A percentile compares a stretch with the other conserved stretches of the same genome.
Conservation (phyloP, 345 rosid genomes). For the Brassica cretica region DNA sequence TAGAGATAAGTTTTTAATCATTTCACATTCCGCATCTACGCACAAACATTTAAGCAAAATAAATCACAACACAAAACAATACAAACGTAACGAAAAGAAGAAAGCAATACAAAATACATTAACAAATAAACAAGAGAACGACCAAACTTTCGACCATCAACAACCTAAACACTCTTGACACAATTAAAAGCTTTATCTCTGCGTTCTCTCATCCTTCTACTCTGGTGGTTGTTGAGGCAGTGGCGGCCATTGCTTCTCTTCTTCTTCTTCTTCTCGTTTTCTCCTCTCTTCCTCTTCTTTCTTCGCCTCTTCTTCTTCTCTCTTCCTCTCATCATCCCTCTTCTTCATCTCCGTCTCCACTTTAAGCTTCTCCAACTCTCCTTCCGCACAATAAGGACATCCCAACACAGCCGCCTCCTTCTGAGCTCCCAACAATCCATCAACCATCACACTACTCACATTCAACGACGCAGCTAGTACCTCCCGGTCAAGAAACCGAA, state of each 20-base stretch:
- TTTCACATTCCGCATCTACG: constrained; percentile 14
- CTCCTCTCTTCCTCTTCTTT: neutral
- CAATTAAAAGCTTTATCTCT: neutral
- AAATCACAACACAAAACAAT: neutral
- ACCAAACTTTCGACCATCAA: constrained; percentile 16
- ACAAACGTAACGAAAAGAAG: constrained; percentile 9
- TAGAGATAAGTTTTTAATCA: neutral
- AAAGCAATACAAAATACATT: constrained; percentile 3
- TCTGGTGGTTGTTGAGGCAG: neutral
- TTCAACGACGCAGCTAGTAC: constrained; percentile 64
- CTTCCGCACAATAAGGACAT: constrained; percentile 85
- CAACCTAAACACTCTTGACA: constrained; percentile 9
- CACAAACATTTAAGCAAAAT: neutral
- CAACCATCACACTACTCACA: constrained; percentile 50
- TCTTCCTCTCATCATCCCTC: neutral
- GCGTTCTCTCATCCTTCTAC: constrained; percentile 3
- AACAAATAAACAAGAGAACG: constrained; percentile 8
- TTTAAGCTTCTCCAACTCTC: constrained; percentile 49
- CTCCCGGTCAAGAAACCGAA: constrained; percentile 44
- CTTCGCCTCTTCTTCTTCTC: neutral
- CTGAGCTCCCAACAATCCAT: constrained; percentile 49
- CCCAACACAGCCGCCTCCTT: constrained; percentile 58
- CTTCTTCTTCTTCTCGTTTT: neutral
- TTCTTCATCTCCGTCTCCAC: neutral
- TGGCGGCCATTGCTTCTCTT: constrained; percentile 20